phyloP scores from a whole-genome alignment of 2,329 filamentous ascomycete genomes.

The Capronia americana region DNA sequence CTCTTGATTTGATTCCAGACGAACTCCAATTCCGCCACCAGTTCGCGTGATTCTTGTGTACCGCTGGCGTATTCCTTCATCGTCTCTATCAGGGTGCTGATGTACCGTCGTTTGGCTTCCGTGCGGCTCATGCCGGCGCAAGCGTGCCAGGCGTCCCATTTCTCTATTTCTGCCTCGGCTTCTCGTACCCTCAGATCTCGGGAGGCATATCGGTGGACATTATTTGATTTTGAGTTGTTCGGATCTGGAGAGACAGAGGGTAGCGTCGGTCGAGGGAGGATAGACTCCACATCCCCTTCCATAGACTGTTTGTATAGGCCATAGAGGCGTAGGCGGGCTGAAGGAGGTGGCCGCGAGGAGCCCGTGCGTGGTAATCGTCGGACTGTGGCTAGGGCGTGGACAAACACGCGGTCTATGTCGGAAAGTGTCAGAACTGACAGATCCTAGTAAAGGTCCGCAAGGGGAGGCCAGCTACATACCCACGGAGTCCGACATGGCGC shows the following conservation, averaged over 20 bases:
- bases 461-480: constrained; percentile 44
- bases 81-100: constrained; percentile 90
- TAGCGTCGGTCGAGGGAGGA: constrained; percentile 79
- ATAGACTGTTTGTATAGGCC: constrained; percentile 98
- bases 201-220: constrained; percentile 39
- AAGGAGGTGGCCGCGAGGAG: constrained; percentile 82
- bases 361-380: constrained; percentile 97
- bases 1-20: constrained; percentile 93
- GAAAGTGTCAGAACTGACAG: constrained; percentile 13
- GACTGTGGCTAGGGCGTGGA: constrained; percentile 97
- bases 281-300: constrained; percentile 93
- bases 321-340: constrained; percentile 89
- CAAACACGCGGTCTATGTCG: constrained; percentile 89
- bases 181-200: constrained; percentile 49
- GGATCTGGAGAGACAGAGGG: constrained; percentile 35
- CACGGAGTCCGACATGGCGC: constrained; percentile 50
- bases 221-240: constrained; percentile 32
- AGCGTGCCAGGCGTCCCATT: constrained; percentile 87
- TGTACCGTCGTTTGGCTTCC: constrained; percentile 92
- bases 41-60: constrained; percentile 79
- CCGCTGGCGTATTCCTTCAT: constrained; percentile 94
- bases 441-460: neutral
- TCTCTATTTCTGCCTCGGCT: constrained; percentile 46
- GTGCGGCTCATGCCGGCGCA: constrained; percentile 84
- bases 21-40: constrained; percentile 95